Evolutionary conservation across 768 basidiomycete genomes (phyloP).

Genomic region (Harrya chromipes): DNA sequence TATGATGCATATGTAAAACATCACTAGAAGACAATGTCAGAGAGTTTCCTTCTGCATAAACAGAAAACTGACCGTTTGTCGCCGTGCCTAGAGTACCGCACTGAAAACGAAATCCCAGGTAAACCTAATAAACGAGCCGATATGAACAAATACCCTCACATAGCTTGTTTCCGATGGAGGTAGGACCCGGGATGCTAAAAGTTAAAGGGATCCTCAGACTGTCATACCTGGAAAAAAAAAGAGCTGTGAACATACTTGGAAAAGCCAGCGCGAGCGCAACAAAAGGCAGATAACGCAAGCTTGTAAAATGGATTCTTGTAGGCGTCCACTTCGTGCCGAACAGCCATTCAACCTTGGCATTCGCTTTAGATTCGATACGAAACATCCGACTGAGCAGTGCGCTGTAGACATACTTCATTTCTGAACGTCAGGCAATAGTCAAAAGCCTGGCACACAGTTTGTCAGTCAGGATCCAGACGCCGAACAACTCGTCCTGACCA

Average conservation of each 20-base stretch:
- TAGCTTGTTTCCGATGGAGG: conserved; percentile 1
- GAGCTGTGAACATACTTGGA: conserved; percentile 1
- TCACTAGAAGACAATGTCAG: conserved; percentile 1
- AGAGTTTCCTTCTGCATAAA: neutral
- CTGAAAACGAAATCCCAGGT: neutral
- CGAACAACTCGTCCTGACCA: neutral
- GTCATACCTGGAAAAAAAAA: neutral
- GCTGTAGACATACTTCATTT: conserved; percentile 5
- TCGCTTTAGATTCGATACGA: neutral
- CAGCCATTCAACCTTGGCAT: conserved; percentile 15
- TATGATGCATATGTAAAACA: conserved; percentile 15
- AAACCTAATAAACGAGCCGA: neutral
- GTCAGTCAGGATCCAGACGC: neutral
- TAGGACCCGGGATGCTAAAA: conserved; percentile 4
- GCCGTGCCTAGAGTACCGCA: conserved; percentile 12
- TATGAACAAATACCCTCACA: conserved; percentile 2
- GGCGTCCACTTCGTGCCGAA: conserved; percentile 15
- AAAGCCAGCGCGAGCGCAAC: conserved; percentile 13
- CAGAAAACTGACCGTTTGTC: conserved; percentile 1
- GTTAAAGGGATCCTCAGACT: neutral
- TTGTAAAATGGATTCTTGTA: conserved; percentile 15
- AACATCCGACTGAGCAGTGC: neutral
- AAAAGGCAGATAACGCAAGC: conserved; percentile 23
- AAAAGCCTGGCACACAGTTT: conserved; percentile 5
- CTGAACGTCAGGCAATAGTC: conserved; percentile 17